Percentiles rank a stretch among this genome's conserved stretches.
phyloP scores from a whole-genome alignment of 257 asterid species.

The Prunella vulgaris region DNA sequence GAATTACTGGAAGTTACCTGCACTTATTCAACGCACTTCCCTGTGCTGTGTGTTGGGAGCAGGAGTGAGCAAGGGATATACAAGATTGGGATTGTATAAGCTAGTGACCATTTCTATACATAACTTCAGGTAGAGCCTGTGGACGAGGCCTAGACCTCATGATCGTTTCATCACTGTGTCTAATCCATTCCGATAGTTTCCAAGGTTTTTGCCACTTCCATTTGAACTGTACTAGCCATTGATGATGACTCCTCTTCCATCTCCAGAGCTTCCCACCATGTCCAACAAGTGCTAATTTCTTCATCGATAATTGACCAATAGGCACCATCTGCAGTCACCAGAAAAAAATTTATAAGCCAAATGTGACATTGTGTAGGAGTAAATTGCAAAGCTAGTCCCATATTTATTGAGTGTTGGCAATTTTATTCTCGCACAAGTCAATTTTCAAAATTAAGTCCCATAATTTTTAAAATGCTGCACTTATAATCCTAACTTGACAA shows the following conservation, averaged over 20 bases:
- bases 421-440: too few relatives aligned
- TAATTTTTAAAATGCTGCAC: too few relatives aligned
- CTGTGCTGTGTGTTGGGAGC: slow-evolving; percentile 39
- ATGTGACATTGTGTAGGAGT: neutral
- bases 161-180: slow-evolving; percentile 95
- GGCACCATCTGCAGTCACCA: slow-evolving; percentile 75
- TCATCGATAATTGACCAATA: slow-evolving; percentile 81
- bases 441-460: too few relatives aligned
- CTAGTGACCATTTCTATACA: slow-evolving; percentile 73
- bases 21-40: slow-evolving; percentile 34
- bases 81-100: slow-evolving; percentile 25
- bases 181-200: slow-evolving; percentile 93
- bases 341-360: neutral
- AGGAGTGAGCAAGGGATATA: slow-evolving; percentile 39
- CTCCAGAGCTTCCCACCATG: slow-evolving; percentile 98
- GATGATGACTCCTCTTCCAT: slow-evolving; percentile 99
- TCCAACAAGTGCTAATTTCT: slow-evolving; percentile 80
- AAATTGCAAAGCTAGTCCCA: neutral
- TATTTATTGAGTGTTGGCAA: too few relatives aligned
- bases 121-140: slow-evolving; percentile 65
- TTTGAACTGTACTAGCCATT: slow-evolving; percentile 96
- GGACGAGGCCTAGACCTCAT: slow-evolving; percentile 80
- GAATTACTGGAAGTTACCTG: slow-evolving; percentile 37
- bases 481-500: too few relatives aligned
- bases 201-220: slow-evolving; percentile 99